Conservation (phyloP, 2,329 filamentous ascomycete genomes). For the Fusarium pseudoanthophilum region DNA sequence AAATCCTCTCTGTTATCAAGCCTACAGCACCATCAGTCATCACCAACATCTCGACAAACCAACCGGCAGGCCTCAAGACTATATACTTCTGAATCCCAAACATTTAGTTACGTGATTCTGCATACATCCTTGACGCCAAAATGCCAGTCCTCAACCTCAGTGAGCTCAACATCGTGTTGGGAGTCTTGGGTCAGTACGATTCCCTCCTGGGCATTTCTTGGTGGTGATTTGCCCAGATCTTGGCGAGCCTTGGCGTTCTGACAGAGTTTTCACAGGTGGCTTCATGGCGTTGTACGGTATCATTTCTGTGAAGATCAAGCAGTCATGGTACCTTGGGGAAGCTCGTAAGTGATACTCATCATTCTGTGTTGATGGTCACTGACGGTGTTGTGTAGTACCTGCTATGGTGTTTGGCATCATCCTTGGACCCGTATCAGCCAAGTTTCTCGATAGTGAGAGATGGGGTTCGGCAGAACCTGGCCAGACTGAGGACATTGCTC, state of each 20-base stretch:
- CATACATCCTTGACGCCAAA: background rate
- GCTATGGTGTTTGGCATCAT: conserved; percentile 64
- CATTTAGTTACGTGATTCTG: background rate
- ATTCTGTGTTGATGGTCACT: background rate
- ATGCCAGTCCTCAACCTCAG: conserved; percentile 55
- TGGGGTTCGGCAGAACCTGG: conserved; percentile 43
- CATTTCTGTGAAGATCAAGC: conserved; percentile 64
- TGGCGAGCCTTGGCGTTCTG: conserved; percentile 15
- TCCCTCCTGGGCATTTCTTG: background rate
- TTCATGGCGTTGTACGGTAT: conserved; percentile 62
- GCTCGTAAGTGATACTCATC: conserved; percentile 54
- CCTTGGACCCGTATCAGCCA: conserved; percentile 65
- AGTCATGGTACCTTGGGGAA: conserved; percentile 64
- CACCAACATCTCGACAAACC: background rate
- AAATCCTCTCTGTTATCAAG: background rate
- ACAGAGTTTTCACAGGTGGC: conserved; percentile 48
- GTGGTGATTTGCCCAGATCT: conserved; percentile 6
- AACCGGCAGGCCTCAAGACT: background rate
- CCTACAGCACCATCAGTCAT: background rate
- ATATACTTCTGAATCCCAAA: conserved; percentile 1
- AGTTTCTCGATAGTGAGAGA: conserved; percentile 58
- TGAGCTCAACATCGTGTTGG: conserved; percentile 64
- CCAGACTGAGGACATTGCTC: conserved; percentile 52
- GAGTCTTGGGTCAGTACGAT: conserved; percentile 53
- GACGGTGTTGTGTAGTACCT: conserved; percentile 57